phyloP scores from a whole-genome alignment of 768 basidiomycete genomes.

The Lactarius vividus region DNA sequence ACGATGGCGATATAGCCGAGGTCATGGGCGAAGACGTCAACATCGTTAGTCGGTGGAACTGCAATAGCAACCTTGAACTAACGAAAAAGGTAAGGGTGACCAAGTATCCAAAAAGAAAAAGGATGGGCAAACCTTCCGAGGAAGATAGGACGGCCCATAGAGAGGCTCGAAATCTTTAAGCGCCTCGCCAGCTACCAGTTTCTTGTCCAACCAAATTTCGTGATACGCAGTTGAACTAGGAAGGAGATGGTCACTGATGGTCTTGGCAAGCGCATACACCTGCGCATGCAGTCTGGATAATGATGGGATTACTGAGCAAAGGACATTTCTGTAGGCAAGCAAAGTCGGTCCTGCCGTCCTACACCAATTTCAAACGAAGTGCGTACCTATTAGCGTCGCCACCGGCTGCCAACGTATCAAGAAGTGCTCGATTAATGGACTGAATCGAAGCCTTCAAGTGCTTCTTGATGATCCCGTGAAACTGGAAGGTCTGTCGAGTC shows the following conservation, averaged over 20 bases:
- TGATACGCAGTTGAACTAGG: conserved; percentile 93
- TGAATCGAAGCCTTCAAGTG: conserved; percentile 98
- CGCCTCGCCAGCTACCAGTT: conserved; percentile 93
- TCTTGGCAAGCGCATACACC: conserved; percentile 81
- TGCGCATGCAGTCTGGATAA: conserved; percentile 81
- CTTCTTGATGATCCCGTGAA: conserved; percentile 97
- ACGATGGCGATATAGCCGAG: conserved; percentile 96
- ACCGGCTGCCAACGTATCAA: conserved; percentile 97
- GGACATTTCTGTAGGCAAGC: conserved; percentile 63
- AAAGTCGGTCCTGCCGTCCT: conserved; percentile 10
- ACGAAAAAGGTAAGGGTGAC: conserved; percentile 9
- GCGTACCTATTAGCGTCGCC: conserved; percentile 92
- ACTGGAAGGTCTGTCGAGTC: conserved; percentile 98
- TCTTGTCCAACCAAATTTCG: conserved; percentile 99
- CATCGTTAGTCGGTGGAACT: conserved; percentile 94
- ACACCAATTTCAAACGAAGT: background rate
- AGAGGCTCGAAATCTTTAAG: conserved; percentile 93
- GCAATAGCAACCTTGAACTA: conserved; percentile 98
- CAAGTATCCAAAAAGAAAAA: conserved; percentile 13
- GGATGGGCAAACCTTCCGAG: conserved; percentile 65
- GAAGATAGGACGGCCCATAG: conserved; percentile 97
- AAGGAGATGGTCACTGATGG: conserved; percentile 80
- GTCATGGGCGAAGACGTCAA: conserved; percentile 94
- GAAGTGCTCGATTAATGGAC: conserved; percentile 84
- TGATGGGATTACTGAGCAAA: conserved; percentile 88